phyloP scores from a whole-genome alignment of 1,139 yeast genomes.

The Debaryomycetaceae sp. region DNA sequence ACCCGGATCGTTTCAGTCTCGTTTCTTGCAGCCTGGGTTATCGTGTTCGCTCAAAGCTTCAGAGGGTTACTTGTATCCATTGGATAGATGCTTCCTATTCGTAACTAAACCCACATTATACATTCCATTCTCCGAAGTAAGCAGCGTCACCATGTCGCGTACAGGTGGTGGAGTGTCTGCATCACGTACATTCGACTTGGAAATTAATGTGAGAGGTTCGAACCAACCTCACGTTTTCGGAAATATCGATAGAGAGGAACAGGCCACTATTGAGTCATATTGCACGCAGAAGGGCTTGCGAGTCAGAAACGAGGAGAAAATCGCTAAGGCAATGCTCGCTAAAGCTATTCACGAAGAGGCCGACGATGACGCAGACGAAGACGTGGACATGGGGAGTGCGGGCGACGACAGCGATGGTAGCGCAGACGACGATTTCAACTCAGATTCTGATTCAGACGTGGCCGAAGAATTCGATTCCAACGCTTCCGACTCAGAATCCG shows the following conservation, averaged over 20 bases:
- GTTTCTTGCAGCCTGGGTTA: slow-evolving; percentile 76
- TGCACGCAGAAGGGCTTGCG: slow-evolving; percentile 73
- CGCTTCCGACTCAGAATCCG: slow-evolving; percentile 38
- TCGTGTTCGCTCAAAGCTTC: slow-evolving; percentile 92
- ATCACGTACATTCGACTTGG: slow-evolving; percentile 89
- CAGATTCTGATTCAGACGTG: slow-evolving; percentile 62
- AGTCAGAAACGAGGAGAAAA: slow-evolving; percentile 85
- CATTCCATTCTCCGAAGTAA: slow-evolving; percentile 81
- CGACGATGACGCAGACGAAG: slow-evolving; percentile 66
- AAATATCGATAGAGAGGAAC: slow-evolving; percentile 88
- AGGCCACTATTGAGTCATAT: slow-evolving; percentile 69
- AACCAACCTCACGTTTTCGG: slow-evolving; percentile 80
- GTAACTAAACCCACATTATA: slow-evolving; percentile 93
- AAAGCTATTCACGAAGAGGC: slow-evolving; percentile 71
- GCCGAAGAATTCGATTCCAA: slow-evolving; percentile 90
- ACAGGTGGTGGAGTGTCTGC: slow-evolving; percentile 79
- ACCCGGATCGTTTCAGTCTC: slow-evolving; percentile 81
- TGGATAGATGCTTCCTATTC: slow-evolving; percentile 86
- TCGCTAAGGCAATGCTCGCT: slow-evolving; percentile 77
- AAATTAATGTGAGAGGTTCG: slow-evolving; percentile 64
- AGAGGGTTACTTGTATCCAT: slow-evolving; percentile 88
- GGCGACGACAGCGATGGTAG: slow-evolving; percentile 68
- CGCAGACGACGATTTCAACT: slow-evolving; percentile 65
- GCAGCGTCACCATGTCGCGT: slow-evolving; percentile 78
- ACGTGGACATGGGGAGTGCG: slow-evolving; percentile 72